Conservation (phyloP, 768 basidiomycete species). For the Rickenella mellea region DNA sequence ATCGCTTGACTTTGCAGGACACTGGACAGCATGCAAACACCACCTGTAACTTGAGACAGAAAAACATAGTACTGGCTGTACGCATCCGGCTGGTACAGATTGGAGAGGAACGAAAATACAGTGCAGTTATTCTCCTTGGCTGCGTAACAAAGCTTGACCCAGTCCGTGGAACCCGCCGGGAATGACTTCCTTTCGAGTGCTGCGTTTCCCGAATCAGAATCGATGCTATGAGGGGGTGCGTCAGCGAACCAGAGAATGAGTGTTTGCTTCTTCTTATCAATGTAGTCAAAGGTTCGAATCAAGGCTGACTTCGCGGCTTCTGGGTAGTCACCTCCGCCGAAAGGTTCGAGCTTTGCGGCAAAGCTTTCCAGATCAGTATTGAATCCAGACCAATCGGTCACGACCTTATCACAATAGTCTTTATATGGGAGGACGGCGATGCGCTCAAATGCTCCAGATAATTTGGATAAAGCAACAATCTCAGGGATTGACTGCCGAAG, state of each 20-base stretch:
- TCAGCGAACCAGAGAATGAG: constrained; percentile 21
- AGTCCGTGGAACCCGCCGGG: constrained; percentile 15
- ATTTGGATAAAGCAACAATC: constrained; percentile 16
- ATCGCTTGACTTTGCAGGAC: constrained; percentile 9
- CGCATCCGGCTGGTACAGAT: constrained; percentile 1
- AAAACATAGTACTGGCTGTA: constrained; percentile 13
- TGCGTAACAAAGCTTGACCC: constrained; percentile 17
- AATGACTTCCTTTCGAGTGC: constrained; percentile 13
- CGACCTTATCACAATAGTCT: constrained; percentile 14
- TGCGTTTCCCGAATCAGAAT: constrained; percentile 10
- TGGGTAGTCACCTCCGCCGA: constrained; percentile 18
- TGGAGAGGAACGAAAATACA: constrained; percentile 15
- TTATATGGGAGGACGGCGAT: constrained; percentile 18
- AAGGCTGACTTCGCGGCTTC: constrained; percentile 21
- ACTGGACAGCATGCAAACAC: constrained; percentile 13
- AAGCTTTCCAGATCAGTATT: constrained; percentile 13
- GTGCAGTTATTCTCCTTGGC: constrained; percentile 13
- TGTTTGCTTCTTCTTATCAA: constrained; percentile 13
- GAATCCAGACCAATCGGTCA: constrained; percentile 18
- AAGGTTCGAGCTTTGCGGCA: constrained; percentile 7
- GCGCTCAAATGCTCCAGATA: constrained; percentile 17
- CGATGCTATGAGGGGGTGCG: constrained; percentile 18
- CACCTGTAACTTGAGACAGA: constrained; percentile 15
- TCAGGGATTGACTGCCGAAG: constrained; percentile 15
- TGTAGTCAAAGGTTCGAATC: constrained; percentile 15